Percentiles rank a stretch among this genome's conserved stretches.
Conservation (phyloP, 106 monocot species). For the Dendrobium nobile region DNA sequence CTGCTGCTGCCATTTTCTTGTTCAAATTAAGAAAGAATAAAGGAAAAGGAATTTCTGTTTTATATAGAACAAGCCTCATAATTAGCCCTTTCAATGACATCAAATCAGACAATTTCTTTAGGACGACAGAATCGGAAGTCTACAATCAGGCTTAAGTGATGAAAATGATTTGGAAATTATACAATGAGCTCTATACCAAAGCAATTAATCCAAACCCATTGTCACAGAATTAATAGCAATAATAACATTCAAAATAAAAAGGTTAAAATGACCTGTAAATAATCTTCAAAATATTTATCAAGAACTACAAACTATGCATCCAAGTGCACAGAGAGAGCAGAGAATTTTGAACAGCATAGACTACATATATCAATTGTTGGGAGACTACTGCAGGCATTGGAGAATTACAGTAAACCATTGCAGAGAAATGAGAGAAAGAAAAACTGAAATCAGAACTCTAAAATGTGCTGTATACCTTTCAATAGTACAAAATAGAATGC, state of each 20-base stretch:
- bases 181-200: not conserved
- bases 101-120: too few species aligned
- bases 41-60: not conserved
- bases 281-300: not conserved
- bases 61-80: not conserved
- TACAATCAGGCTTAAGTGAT: not conserved
- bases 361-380: constrained; percentile 83
- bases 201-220: not conserved
- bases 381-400: constrained; percentile 48
- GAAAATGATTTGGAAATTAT: not conserved
- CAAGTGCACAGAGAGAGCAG: constrained; percentile 73
- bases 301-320: constrained; percentile 75
- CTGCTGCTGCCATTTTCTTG: not conserved
- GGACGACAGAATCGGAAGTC: too few species aligned
- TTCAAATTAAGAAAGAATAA: not conserved
- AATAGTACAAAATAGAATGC: too few species aligned
- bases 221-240: not conserved
- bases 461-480: too few species aligned
- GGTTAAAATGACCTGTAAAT: not conserved
- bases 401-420: constrained; percentile 20
- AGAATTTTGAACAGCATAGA: constrained; percentile 81
- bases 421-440: constrained; percentile 18
- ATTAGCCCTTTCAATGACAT: too few species aligned
- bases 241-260: too few species aligned
- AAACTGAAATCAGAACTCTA: too few species aligned